Conservation (phyloP, 163 green algal species). For the Scenedesmus sp. region DNA sequence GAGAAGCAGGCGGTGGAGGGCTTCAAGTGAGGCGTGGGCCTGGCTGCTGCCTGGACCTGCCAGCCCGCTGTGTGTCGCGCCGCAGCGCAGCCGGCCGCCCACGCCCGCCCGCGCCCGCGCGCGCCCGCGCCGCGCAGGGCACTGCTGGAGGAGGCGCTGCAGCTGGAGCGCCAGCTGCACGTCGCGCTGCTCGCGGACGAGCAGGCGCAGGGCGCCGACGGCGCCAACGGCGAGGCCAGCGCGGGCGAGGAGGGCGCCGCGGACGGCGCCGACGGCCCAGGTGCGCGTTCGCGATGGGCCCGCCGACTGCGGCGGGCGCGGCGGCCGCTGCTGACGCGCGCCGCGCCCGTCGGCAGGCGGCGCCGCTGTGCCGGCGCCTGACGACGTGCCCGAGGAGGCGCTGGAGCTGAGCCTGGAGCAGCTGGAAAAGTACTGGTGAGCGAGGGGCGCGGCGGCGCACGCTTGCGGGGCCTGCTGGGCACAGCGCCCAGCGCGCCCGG, state of each 20-base stretch:
- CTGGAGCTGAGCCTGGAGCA: slow-evolving; percentile 51
- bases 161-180: slow-evolving; percentile 50
- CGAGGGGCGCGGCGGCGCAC: too few species aligned
- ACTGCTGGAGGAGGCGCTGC: slow-evolving; percentile 67
- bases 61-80: not conserved
- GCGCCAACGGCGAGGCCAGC: too few species aligned
- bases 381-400: slow-evolving; percentile 34
- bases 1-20: slow-evolving; percentile 29
- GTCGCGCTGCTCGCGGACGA: slow-evolving; percentile 31
- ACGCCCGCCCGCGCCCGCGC: not conserved
- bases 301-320: not conserved
- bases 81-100: not conserved
- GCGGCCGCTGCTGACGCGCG: not conserved
- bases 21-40: slow-evolving; percentile 38
- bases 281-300: too few species aligned
- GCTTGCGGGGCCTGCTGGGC: too few species aligned
- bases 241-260: not conserved
- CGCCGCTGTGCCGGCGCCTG: slow-evolving; percentile 18
- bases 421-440: slow-evolving; percentile 36
- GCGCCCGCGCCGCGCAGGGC: slow-evolving; percentile 35
- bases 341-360: not conserved
- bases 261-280: too few species aligned
- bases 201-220: not conserved
- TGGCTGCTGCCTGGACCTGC: not conserved
- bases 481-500: too few species aligned